These are phyloP conservation scores for Phytophthora citrophthora DNA, from an alignment of 352 stramenopile species.

Conservation along the genomic window DNA sequence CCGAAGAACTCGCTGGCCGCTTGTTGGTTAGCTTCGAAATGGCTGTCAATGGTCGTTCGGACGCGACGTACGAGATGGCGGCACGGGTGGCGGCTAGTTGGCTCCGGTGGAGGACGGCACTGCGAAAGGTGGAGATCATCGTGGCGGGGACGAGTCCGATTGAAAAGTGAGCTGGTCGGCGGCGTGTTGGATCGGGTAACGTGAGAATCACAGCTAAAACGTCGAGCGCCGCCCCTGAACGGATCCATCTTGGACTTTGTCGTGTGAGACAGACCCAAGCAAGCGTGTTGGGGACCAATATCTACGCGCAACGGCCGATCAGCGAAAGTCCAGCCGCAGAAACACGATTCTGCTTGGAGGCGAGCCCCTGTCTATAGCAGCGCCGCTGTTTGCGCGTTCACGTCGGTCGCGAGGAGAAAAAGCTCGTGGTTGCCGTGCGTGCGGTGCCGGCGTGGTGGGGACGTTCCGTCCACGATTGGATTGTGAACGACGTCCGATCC, in stretches of 20 bases:
- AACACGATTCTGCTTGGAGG: constrained; percentile 24
- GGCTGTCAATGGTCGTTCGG: neutral
- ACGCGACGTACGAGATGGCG: constrained; percentile 26
- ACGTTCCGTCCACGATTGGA: neutral
- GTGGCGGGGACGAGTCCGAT: constrained; percentile 3
- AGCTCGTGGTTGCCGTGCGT: constrained; percentile 15
- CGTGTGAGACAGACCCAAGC: constrained; percentile 26
- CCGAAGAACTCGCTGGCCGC: constrained; percentile 21
- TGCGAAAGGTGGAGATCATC: constrained; percentile 31
- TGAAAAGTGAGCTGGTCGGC: constrained; percentile 25
- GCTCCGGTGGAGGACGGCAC: constrained; percentile 8
- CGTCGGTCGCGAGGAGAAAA: constrained; percentile 19
- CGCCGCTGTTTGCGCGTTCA: constrained; percentile 28
- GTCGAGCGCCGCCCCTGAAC: constrained; percentile 1
- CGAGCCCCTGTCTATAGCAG: constrained; percentile 9
- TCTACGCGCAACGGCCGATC: constrained; percentile 10
- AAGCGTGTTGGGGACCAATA: constrained; percentile 8
- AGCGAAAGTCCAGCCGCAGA: constrained; percentile 32
- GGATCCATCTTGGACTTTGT: constrained; percentile 20
- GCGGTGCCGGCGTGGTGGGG: constrained; percentile 6
- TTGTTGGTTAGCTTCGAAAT: constrained; percentile 18
- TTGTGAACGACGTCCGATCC: neutral
- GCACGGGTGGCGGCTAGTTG: constrained; percentile 9
- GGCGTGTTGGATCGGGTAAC: constrained; percentile 5
- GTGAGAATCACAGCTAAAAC: constrained; percentile 13